These are phyloP conservation scores for Diatrype stigma DNA, from an alignment of 2,329 filamentous ascomycete genomes.

Conservation along the genomic window DNA sequence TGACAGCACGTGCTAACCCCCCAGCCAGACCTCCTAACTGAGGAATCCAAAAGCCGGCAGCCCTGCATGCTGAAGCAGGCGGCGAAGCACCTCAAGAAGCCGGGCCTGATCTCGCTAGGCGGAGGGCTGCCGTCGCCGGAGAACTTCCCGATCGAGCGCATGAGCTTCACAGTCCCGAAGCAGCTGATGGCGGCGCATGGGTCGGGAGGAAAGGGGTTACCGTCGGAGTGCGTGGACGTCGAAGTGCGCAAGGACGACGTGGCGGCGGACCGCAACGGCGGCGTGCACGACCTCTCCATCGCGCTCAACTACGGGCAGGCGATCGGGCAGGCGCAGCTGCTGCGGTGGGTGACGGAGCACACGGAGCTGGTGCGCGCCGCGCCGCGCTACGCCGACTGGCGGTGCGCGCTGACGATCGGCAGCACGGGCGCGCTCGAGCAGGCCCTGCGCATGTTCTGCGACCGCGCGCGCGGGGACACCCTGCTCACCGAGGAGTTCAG, in stretches of 20 bases:
- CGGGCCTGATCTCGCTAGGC: conserved; percentile 85
- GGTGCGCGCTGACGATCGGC: conserved; percentile 75
- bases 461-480: conserved; percentile 64
- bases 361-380: conserved; percentile 83
- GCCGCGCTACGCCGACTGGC: conserved; percentile 89
- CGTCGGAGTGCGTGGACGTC: conserved; percentile 47
- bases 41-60: conserved; percentile 57
- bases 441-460: conserved; percentile 75
- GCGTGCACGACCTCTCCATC: conserved; percentile 70
- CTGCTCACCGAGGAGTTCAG: conserved; percentile 88
- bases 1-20: conserved; percentile 11
- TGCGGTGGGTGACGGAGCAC: conserved; percentile 91
- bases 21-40: conserved; percentile 56
- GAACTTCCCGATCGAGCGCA: conserved; percentile 85
- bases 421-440: conserved; percentile 85
- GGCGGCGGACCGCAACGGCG: conserved; percentile 15
- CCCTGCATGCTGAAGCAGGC: conserved; percentile 78
- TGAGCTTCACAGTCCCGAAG: conserved; percentile 69
- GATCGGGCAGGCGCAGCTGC: conserved; percentile 77
- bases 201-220: too few species aligned
- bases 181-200: too few species aligned
- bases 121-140: conserved; percentile 85
- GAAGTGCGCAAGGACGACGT: conserved; percentile 82
- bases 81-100: conserved; percentile 72
- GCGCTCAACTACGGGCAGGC: conserved; percentile 93